Evolutionary conservation across 108 stramenopile genomes (phyloP).

Genomic region (Pinguiococcus pyrenoidosus): DNA sequence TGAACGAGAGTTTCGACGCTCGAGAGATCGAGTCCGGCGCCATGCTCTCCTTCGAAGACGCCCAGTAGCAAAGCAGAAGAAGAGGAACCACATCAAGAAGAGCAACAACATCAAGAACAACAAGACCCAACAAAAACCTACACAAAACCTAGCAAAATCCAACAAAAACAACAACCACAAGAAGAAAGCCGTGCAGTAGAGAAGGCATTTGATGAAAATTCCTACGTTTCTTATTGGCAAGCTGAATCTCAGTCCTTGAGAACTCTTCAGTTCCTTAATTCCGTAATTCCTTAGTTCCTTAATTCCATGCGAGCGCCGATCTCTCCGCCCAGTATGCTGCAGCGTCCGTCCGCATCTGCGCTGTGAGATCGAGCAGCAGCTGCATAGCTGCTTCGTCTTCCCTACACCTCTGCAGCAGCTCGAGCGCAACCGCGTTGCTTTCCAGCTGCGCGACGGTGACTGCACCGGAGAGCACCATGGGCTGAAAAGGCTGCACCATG

Average conservation of each 20-base stretch:
- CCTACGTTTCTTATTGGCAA: too few species aligned
- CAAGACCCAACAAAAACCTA: too few species aligned
- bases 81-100: background rate
- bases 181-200: background rate
- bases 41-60: too few species aligned
- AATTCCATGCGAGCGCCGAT: background rate
- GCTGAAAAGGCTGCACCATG: slow-evolving; percentile 54
- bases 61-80: background rate
- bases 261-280: too few species aligned
- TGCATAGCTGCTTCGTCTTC: background rate
- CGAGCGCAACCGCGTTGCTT: background rate
- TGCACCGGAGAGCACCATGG: slow-evolving; percentile 48
- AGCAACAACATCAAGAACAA: background rate
- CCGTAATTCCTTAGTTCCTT: background rate
- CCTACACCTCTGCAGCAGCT: too few species aligned
- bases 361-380: background rate
- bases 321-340: background rate
- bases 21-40: too few species aligned
- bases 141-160: too few species aligned
- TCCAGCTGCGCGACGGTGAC: background rate
- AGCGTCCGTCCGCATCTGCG: background rate
- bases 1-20: too few species aligned
- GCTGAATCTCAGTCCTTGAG: too few species aligned
- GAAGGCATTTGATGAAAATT: background rate
- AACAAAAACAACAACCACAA: too few species aligned